Base-by-base conservation (phyloP, 116 monocot species). In the Thalassia testudinum region DNA sequence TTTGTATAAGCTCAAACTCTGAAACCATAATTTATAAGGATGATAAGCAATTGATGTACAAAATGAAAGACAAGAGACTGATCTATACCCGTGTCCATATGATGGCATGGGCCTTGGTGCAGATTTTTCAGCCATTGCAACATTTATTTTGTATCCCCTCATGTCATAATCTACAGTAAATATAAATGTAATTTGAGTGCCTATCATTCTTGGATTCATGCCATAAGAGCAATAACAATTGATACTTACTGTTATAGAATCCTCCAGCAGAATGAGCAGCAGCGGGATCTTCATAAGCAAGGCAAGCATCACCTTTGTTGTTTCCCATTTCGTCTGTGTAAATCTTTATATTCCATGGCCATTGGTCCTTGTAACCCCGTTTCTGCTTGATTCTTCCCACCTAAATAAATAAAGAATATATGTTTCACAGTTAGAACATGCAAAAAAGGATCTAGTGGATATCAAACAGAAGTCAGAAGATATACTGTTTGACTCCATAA, bases 201-300 rank as follows among this genome's bases (percentile, higher is more conserved):
- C 2, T 13, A 5, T 13, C 15, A 34, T 34, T 34, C 30, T 16
- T 2, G 4, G 15, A 45, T 40, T 40, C 10, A 45, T 45, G 19
- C 4, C 19, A 45, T 45, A 13, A 45, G 15, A 45, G 15, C 15
- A 20, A 45, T 15, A 45, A 10, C 26, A 23, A 19, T 42, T 37
- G 45, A 34, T 10, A 52, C 66, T 54, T 24, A 95, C 93, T 76
- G 61, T 95, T 95, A 52, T 76, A 95, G 56, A 95, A 95, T 23
- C 93, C 76, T 23, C 93, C 87, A 67, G 93, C 93, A 65, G 93
- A 95, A 72, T 95, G 93, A 63, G 93, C 93, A 63, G 93, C 93
- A 67, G 81, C 76, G 20, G 93, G 93, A 78, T 95, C 93, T 67
- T 95, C 93, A 76, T 95, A 95, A 51, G 87, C 73, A 40, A 95